Base-by-base conservation (phyloP, 2,329 filamentous ascomycete genomes). In the Penicillium sp. region DNA sequence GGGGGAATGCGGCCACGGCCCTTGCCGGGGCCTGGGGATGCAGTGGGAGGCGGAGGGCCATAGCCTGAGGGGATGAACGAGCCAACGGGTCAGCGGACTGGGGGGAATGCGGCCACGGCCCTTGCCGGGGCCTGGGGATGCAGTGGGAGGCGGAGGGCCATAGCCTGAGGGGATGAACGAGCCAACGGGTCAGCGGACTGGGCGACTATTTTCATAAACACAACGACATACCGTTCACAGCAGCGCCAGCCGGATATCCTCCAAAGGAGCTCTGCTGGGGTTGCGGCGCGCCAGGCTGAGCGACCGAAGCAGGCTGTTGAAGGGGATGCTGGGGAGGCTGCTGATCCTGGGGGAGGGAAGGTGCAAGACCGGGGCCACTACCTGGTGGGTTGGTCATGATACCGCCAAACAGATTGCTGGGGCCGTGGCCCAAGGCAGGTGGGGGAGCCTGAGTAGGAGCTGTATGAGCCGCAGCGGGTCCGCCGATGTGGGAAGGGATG, bases 331-430 rank as follows among this genome's bases (percentile, higher is more conserved):
- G 81, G 65, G 77, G 75, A 73, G 78, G 78, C 65, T 80, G 79
- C 70, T 87, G 85, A 66, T 88, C 83, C 74, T 87, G 86, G 67
- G 85, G 83, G 62, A 85, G 85, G 57, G 89, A 89, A 67, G 85
- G 86, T 62, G 92, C 92, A 65, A 96, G 87, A 58, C 90, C 90
- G 61, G 91, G 89, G 59, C 89, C 91, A 67, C 88, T 89, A 78
- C 93, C 91, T 67, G 88, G 89, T 74, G 87, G 86, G 62, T 93
- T 93, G 54, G 92, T 86, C 90, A 99, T 97, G 71, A 97, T 96
- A 55, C 91, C 92, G 65, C 91, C 92, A 71, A 99, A 97, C 39
- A 97, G 82, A 69, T 95, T 94, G 72, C 89, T 93, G 54, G 86
- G 86, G 26, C 93, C 92, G 69, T 95, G 89, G 29, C 92, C 90